Conservation (phyloP, 805 yeast species). For the Saccharomycopsis babjevae region DNA sequence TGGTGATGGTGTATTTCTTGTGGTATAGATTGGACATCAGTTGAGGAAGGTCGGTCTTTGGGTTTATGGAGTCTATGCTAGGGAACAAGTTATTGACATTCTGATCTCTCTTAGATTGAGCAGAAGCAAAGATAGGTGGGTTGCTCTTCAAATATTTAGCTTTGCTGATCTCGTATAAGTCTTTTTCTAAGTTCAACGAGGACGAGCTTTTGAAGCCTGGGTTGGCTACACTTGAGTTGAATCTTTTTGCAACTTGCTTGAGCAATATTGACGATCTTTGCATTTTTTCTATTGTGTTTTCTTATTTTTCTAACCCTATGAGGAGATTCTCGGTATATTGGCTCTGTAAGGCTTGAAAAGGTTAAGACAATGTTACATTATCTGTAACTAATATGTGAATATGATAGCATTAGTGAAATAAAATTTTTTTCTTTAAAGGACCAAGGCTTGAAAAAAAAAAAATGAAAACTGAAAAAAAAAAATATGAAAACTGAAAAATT, state of each 20-base stretch:
- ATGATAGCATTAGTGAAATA: not conserved
- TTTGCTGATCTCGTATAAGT: slow-evolving; percentile 7
- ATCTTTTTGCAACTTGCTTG: not conserved
- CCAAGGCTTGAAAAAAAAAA: not conserved
- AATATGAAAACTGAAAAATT: not conserved
- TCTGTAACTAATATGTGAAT: no score
- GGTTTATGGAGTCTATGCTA: slow-evolving; percentile 9
- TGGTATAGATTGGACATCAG: not conserved
- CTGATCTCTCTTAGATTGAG: not conserved
- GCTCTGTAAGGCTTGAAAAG: no score
- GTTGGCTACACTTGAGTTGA: not conserved
- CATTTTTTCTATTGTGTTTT: not conserved
- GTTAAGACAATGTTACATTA: no score
- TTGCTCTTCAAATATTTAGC: slow-evolving; percentile 11
- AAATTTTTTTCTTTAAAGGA: not conserved
- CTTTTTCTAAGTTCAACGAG: slow-evolving; percentile 11
- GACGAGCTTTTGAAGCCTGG: slow-evolving; percentile 1
- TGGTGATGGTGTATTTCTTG: slow-evolving; percentile 22
- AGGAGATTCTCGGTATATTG: no score
- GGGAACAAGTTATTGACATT: slow-evolving; percentile 8
- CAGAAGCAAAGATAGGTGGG: slow-evolving; percentile 1
- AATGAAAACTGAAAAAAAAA: not conserved
- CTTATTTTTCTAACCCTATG: no score
- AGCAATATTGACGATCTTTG: not conserved
- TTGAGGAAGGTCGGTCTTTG: slow-evolving; percentile 9